Base-by-base conservation (phyloP, 2,329 filamentous ascomycete genomes). In the Trichoderma citrinoviride region DNA sequence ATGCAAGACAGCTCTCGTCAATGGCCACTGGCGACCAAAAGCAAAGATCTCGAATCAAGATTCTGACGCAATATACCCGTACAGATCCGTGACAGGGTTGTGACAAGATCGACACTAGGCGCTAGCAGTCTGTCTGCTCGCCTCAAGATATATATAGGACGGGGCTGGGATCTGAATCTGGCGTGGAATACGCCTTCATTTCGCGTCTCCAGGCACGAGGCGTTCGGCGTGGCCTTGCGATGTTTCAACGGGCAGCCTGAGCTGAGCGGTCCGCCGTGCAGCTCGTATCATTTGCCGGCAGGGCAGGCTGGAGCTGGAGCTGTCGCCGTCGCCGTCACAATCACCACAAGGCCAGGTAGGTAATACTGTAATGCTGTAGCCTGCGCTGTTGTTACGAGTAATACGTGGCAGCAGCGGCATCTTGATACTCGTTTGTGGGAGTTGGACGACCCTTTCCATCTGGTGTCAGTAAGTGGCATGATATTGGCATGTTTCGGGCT, bases 61-160 rank as follows among this genome's bases (percentile, higher is more conserved):
- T 62, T 44, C 58, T 62, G 58, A 62, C 58, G 58, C 58, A 54
- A 62, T 62, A 53, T 62, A 62, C 40, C 46, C 58, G 37, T 62
- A 54, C n/a, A 62, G 58, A 62, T 62, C 58, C 58, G 58, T 62
- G 58, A 62, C 58, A 54, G 49, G 58, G 58, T 61, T 53, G 58
- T 54, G 53, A 29, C 58, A 37, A 62, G 58, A 62, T 62, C 58
- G 58, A 62, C 58, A 62, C 58, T 62, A 62, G 58, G 58, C 58
- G n/a, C 27, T 61, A 40, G 58, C 49, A 52, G 33, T 37, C 33
- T 25, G 27, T 53, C 29, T 37, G 52, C 40, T 44, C n/a, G 19
- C 25, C 40, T 44, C 25, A 50, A 37, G 58, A 44, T 61, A 62
- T 53, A 54, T 53, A 53, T 62, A 62, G 40, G 23, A 25, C 58